Base-by-base conservation (phyloP, 345 rosid species). In the Salix viminalis region DNA sequence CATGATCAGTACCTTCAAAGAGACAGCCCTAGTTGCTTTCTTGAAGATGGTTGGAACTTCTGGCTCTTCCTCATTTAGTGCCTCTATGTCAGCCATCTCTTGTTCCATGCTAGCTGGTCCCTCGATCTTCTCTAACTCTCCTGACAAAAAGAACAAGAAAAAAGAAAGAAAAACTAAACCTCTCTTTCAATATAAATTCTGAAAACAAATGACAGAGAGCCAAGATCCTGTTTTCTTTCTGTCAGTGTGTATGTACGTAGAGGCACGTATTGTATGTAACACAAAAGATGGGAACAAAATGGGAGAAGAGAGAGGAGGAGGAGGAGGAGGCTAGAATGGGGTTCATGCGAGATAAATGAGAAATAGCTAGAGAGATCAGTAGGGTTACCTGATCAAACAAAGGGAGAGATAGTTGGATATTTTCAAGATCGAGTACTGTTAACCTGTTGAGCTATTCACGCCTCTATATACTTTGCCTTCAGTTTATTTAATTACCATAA, bases 1-100 rank as follows among this genome's bases (percentile, higher is more conserved):
- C 24, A n/a, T n/a, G n/a, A n/a, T 58, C 64, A 23, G 14, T 36
- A 86, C 89, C 86, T 83, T 86, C 72, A 88, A 83, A n/a, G 83
- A 81, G 75, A 86, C 56, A 16, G 89, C 85, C 65, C 14, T 70
- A 81, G 84, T 84, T 30, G 84, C 77, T 67, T 56, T 79, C 71
- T 79, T 77, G 61, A 88, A 86, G 28, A 83, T 37, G 32, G 87
- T 54, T 32, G 75, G 56, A 9, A 62, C 77, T 77, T 75, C 82
- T 42, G 67, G 41, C 12, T 67, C 69, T 16, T 18, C 46, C 36
- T 61, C 39, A 46, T 26, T 75, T 73, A 76, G 79, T n/a, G 81
- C 74, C 76, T 85, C 88, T 23, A 80, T 11, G 68, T 83, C 85
- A 13, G 54, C 67, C 76, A 60, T 73, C 75, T 74, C 69, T 44